Evolutionary conservation across 176 grass and related monocot genomes (phyloP), one percentile per base, ranked within the genome.

Genomic region (Pontederia crassipes): DNA sequence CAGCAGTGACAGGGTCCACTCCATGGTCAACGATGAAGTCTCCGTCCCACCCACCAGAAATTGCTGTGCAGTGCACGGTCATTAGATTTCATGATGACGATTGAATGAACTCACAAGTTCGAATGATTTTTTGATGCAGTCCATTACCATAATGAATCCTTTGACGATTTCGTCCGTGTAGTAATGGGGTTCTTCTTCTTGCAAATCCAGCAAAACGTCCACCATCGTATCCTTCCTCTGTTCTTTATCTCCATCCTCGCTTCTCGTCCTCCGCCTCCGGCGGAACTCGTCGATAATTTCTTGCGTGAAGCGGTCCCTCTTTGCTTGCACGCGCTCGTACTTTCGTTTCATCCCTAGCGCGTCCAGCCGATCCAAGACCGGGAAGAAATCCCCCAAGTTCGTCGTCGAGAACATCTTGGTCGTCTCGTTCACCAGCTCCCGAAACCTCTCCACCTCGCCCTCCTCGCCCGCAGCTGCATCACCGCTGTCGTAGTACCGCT

Each of bases 401-500:
- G 60, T 18, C 16, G 60, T 45, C 1, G 40, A 35, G 8, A 8
- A 3, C 60, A 17, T 5, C 2, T 35, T 35, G 1, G 16, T 4
- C 60, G 45, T 63, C 45, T 48, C 60, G 40, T 63, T 45, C 4
- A 17, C 60, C 29, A 63, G 3, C 13, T 46, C 60, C 45, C 16
- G 10, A 49, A 74, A 61, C 68, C 60, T 72, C 61, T 13, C 72
- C 64, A 55, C 55, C 50, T 67, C 71, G 62, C 51, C 65, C 1
- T 45, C 26, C 4, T 11, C 51, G 62, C 32, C 18, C 54, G 28
- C 62, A 5, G 6, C 51, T 8, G 52, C 49, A 9, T 45, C 50
- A 9, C 24, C 72, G 51, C 54, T 58, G 51, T 81, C 72, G 51
- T 59, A 70, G 51, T 81, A 75, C 52, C 58, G 66, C 45, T 75